Percentiles rank a stretch among this genome's conserved stretches.
Evolutionary conservation across 2,329 filamentous ascomycete genomes (phyloP).

Genomic region (Trichoderma guizhouense): DNA sequence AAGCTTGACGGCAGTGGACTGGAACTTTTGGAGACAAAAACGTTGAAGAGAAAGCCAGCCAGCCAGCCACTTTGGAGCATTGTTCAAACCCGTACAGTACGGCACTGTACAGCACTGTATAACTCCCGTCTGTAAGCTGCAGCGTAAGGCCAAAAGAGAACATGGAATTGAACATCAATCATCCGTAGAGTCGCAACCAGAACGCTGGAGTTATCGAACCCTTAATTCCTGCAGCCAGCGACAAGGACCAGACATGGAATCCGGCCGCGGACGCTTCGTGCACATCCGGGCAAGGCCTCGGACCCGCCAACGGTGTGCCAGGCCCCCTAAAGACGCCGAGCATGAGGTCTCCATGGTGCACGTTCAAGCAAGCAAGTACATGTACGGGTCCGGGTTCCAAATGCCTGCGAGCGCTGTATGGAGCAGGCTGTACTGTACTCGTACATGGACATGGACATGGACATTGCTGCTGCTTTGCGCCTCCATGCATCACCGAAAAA

Average conservation of each 20-base stretch:
- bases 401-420: background rate
- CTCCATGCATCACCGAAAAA: background rate
- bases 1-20: too few species aligned
- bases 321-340: background rate
- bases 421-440: background rate
- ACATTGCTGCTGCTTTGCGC: background rate
- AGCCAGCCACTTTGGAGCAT: background rate
- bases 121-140: background rate
- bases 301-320: background rate
- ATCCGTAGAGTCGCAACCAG: background rate
- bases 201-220: background rate
- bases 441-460: background rate
- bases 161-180: too few species aligned
- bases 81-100: too few species aligned
- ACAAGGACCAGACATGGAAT: background rate
- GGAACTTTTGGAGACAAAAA: background rate
- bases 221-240: slow-evolving; percentile 1
- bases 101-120: background rate
- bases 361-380: background rate
- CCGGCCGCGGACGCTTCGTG: slow-evolving; percentile 3
- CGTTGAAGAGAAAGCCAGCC: background rate
- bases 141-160: background rate
- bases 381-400: background rate
- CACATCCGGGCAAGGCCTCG: background rate
- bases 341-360: background rate